Percentiles rank a stretch among this genome's conserved stretches.
Conservation (phyloP, 257 asterid species). For the Verbena officinalis region DNA sequence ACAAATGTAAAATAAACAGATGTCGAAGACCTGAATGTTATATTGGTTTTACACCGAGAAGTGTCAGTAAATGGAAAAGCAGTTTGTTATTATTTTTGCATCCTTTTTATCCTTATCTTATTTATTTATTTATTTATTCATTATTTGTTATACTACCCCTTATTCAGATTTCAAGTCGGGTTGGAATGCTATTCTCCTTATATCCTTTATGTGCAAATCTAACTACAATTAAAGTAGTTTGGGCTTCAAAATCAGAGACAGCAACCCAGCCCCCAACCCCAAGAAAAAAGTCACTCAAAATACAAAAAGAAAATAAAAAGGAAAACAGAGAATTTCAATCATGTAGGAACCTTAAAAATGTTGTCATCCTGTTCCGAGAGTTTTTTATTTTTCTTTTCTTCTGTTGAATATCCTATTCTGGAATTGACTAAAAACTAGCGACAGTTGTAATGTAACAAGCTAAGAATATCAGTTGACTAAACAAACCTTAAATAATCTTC, state of each 20-base stretch:
- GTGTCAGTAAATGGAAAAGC: not conserved
- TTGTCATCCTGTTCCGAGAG: not conserved
- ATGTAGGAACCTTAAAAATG: not conserved
- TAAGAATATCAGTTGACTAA: no score
- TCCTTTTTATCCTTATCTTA: not conserved
- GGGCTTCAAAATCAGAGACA: no score
- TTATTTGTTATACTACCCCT: no score
- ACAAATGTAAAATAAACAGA: slow-evolving; percentile 9
- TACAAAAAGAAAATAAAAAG: not conserved
- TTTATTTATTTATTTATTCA: not conserved
- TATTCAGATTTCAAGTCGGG: no score
- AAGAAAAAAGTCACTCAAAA: no score
- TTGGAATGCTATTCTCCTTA: no score
- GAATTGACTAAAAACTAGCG: no score
- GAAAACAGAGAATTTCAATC: not conserved
- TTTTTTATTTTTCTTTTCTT: no score
- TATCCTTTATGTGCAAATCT: not conserved
- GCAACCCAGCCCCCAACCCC: not conserved
- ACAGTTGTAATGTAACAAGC: no score
- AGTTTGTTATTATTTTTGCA: not conserved
- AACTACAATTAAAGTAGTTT: not conserved
- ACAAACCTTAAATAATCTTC: no score
- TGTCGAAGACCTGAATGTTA: not conserved
- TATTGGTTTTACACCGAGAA: not conserved
- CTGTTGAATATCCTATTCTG: no score